phyloP scores from a whole-genome alignment of 495 filamentous ascomycete species.

The Parathielavia hyrcaniae region DNA sequence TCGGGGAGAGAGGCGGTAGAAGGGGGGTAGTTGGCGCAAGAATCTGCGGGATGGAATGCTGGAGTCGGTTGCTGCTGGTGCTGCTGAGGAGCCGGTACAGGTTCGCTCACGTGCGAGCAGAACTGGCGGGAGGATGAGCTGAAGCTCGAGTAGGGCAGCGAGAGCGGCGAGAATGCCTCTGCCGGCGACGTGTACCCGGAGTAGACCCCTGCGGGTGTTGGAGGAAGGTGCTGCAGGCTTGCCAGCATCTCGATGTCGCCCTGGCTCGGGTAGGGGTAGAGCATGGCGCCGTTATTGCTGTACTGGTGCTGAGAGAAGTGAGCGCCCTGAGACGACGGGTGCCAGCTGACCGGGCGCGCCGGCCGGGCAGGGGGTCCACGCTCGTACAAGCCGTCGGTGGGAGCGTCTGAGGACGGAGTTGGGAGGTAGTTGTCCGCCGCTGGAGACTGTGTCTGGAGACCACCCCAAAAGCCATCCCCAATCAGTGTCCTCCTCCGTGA shows the following conservation, averaged over 20 bases:
- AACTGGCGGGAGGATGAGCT: conserved; percentile 18
- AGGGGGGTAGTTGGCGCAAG: conserved; percentile 1
- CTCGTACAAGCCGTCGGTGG: conserved; percentile 31
- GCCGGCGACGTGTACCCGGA: conserved; percentile 45
- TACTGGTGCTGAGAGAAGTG: conserved; percentile 22
- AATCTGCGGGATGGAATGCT: background rate
- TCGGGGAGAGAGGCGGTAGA: conserved; percentile 8
- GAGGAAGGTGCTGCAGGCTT: conserved; percentile 37
- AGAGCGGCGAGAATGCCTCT: conserved; percentile 38
- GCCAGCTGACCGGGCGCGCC: conserved; percentile 63
- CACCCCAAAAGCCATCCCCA: conserved; percentile 41
- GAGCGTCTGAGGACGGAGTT: conserved; percentile 25
- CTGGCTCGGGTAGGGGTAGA: conserved; percentile 30
- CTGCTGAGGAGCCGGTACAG: conserved; percentile 14
- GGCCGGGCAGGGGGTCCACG: conserved; percentile 25
- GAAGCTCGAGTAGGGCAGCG: conserved; percentile 30
- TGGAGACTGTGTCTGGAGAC: conserved; percentile 31
- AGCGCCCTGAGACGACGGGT: conserved; percentile 47
- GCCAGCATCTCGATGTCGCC: conserved; percentile 35
- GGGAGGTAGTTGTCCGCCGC: conserved; percentile 34
- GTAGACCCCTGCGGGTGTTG: conserved; percentile 36
- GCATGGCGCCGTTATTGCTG: conserved; percentile 29
- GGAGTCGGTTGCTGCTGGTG: conserved; percentile 1
- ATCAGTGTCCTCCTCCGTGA: conserved; percentile 51
- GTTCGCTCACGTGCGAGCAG: conserved; percentile 18